Conservation (phyloP, 2,329 filamentous ascomycete species). For the Coniella vitis region DNA sequence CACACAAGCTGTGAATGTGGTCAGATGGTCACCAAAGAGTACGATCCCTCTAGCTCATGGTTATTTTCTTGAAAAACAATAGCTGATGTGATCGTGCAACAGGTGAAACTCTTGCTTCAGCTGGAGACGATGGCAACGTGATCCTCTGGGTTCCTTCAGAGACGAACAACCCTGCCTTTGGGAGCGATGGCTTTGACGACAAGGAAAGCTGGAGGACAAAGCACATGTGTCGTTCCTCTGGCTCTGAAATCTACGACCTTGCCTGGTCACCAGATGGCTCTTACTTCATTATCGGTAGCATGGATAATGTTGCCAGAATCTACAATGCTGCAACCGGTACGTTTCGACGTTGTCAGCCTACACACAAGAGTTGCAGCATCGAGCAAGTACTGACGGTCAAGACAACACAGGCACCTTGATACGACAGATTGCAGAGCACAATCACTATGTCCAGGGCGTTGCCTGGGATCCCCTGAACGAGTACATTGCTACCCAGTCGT, state of each 20-base stretch:
- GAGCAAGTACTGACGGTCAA: not conserved
- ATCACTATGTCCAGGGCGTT: slow-evolving; percentile 96
- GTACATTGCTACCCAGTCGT: slow-evolving; percentile 96
- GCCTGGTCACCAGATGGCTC: slow-evolving; percentile 97
- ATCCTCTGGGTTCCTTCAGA: slow-evolving; percentile 93
- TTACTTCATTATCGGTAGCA: slow-evolving; percentile 97
- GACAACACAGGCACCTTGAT: slow-evolving; percentile 50
- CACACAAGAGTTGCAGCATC: not conserved
- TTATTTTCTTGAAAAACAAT: not conserved
- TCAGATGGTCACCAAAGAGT: slow-evolving; percentile 93
- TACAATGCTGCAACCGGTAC: slow-evolving; percentile 88
- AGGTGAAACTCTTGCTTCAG: slow-evolving; percentile 92
- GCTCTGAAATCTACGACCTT: slow-evolving; percentile 94
- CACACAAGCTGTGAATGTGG: slow-evolving; percentile 95
- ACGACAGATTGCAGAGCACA: slow-evolving; percentile 93
- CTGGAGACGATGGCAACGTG: slow-evolving; percentile 95
- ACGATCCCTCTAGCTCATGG: slow-evolving; percentile 21
- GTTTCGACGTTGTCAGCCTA: not conserved
- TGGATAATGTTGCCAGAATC: slow-evolving; percentile 97
- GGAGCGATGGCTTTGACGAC: slow-evolving; percentile 81
- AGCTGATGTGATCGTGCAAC: slow-evolving; percentile 9
- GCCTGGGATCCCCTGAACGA: slow-evolving; percentile 98
- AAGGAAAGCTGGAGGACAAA: slow-evolving; percentile 96
- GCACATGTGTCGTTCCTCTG: slow-evolving; percentile 93
- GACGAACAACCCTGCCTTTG: slow-evolving; percentile 60